Evolutionary conservation across 2,329 filamentous ascomycete genomes (phyloP).

Genomic region (Bipolaris bicolor): DNA sequence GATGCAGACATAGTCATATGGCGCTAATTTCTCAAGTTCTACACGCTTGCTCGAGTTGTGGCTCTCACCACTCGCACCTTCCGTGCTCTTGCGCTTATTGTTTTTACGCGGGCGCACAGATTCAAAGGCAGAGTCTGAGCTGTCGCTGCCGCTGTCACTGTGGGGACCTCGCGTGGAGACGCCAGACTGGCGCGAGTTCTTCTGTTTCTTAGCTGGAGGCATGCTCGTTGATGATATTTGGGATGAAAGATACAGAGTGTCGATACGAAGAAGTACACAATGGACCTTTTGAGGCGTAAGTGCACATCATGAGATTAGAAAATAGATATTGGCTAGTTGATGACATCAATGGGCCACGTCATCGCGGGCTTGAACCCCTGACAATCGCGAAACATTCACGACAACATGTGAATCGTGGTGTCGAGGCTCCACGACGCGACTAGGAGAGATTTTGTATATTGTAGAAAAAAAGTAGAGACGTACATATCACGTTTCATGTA

Average conservation of each 20-base stretch:
- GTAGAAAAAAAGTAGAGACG: not conserved
- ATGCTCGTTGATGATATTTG: conserved; percentile 6
- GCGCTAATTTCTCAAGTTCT: not conserved
- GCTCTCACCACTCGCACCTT: not conserved
- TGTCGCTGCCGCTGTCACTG: conserved; percentile 1
- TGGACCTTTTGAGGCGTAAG: not conserved
- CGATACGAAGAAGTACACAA: not conserved
- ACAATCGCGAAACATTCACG: conserved; percentile 16
- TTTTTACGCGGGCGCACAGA: conserved; percentile 4
- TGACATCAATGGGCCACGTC: conserved; percentile 20
- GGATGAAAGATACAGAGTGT: not conserved
- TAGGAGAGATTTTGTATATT: conserved; percentile 5
- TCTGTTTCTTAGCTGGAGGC: conserved; percentile 21
- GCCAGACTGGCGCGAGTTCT: conserved; percentile 11
- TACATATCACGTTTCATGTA: too few species aligned
- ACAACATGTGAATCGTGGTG: conserved; percentile 4
- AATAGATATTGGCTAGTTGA: not conserved
- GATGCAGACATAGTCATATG: conserved; percentile 24
- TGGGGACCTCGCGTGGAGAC: conserved; percentile 7
- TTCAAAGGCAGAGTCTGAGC: conserved; percentile 11
- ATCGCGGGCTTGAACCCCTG: conserved; percentile 5
- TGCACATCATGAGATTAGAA: not conserved
- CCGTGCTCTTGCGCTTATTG: not conserved
- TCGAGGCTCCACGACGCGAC: conserved; percentile 4
- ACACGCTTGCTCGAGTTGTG: not conserved